Conservation (phyloP, 768 basidiomycete species). For the Psilocybe tampanensis region DNA sequence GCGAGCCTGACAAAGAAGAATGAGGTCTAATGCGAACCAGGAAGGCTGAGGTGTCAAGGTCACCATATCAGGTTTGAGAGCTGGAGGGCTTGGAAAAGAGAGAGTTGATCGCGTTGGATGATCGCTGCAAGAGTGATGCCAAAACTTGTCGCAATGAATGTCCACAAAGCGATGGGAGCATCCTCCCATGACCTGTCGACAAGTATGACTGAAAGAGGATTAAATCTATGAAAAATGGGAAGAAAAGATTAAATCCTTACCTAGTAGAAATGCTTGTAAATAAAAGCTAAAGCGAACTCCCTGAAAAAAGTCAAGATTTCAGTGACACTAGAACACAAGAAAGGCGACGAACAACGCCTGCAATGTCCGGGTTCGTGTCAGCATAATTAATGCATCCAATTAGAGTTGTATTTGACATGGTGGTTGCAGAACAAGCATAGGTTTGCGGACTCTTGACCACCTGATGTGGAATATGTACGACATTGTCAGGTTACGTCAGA, state of each 20-base stretch:
- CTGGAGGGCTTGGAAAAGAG: constrained; percentile 42
- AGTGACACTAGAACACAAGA: not conserved
- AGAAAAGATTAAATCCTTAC: constrained; percentile 10
- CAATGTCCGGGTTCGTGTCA: constrained; percentile 34
- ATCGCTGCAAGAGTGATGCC: constrained; percentile 32
- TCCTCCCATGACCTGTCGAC: constrained; percentile 43
- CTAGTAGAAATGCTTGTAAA: constrained; percentile 28
- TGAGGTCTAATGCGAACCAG: not conserved
- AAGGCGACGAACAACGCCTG: constrained; percentile 28
- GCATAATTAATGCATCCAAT: constrained; percentile 18
- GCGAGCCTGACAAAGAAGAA: constrained; percentile 33
- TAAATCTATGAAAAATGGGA: not conserved
- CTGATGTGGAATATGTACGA: too few species aligned
- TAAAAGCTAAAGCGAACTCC: constrained; percentile 39
- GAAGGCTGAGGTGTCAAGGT: not conserved
- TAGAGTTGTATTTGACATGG: constrained; percentile 2
- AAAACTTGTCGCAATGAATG: constrained; percentile 43
- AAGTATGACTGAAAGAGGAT: constrained; percentile 40
- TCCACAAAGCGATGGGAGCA: constrained; percentile 43
- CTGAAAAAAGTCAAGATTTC: constrained; percentile 7
- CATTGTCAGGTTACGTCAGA: too few species aligned
- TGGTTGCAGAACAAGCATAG: not conserved
- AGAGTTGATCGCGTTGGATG: constrained; percentile 32
- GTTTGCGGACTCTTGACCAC: not conserved
- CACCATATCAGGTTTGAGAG: constrained; percentile 45